Evolutionary conservation across 2,329 filamentous ascomycete species (phyloP), one percentile per base, ranked within the genome.

Genomic region (Karstenula rhodostoma): DNA sequence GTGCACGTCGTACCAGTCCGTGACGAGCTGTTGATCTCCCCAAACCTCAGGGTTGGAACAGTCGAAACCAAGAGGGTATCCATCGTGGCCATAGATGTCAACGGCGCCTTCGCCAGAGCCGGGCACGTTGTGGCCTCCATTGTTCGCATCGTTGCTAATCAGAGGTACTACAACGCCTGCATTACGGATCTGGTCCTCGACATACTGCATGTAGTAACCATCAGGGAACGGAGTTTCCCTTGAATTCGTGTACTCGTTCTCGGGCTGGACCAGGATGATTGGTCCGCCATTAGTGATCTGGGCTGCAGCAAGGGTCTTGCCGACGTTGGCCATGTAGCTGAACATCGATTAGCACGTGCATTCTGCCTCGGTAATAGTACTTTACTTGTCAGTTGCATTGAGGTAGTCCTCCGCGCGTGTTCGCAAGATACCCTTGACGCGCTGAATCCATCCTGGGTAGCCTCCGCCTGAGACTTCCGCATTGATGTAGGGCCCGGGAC

Each of bases 251-350:
- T 94, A 94, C 74, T 95, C 92, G 63, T 95, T 96, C 74, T 96
- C 92, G 0, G 90, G 89, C 73, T 96, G 92, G 44, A 90, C 84
- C 1, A 94, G 79, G 61, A 96, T 92, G 8, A 96, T 84, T 0
- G 91, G 91, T 0, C 92, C 92, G 0, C 90, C 92, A 55, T 94
- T 91, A 1, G 91, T 94, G 69, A 96, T 94, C 69, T 95, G 91
- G 0, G 86, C 88, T 57, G 88, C 86, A 4, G 91, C 90, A 65
- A 96, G 89, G 9, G 89, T 87, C 13, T 82, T 82, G 27, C 85
- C 86, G 51, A 94, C 84, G 9, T 87, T 82, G 7, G 82, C 75
- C 64, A 87, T 84, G 65, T 93, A 92, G 63, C 84, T 86, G 56
- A 25, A 10, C 3, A 25, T 2, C 22, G 23, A 67, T 35, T 65